A percentile compares a stretch with the other conserved stretches of the same genome.
phyloP scores from a whole-genome alignment of 306 rosid genomes.

The Dryas drummondii region DNA sequence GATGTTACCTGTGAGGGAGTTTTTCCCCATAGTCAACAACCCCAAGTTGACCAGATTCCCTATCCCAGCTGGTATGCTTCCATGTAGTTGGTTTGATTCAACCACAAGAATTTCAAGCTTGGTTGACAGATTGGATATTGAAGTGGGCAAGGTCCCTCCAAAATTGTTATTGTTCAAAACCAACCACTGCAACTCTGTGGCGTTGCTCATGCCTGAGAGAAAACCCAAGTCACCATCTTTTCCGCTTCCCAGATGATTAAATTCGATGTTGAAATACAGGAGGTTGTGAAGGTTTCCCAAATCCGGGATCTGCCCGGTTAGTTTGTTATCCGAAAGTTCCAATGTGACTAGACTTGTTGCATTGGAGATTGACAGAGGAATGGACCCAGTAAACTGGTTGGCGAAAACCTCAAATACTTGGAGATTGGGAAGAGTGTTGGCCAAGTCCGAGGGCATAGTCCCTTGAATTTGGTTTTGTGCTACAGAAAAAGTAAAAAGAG shows the following conservation, averaged over 20 bases:
- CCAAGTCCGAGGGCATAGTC: too few relatives aligned
- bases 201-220: background rate
- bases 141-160: background rate
- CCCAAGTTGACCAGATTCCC: background rate
- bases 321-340: too few relatives aligned
- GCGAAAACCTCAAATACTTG: too few relatives aligned
- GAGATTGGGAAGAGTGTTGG: too few relatives aligned
- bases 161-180: background rate
- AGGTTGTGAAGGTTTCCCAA: background rate
- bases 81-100: background rate
- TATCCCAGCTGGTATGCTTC: background rate
- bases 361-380: too few relatives aligned
- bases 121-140: background rate
- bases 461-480: too few relatives aligned
- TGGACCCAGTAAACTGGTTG: too few relatives aligned
- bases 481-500: too few relatives aligned
- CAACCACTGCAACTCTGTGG: background rate
- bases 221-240: background rate
- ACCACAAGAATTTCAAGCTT: accelerated
- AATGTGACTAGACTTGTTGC: too few relatives aligned
- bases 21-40: accelerated
- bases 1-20: background rate
- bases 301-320: background rate
- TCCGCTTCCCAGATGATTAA: background rate
- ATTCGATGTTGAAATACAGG: background rate